Conservation (phyloP, 331 rosid species). For the Cydonia oblonga region DNA sequence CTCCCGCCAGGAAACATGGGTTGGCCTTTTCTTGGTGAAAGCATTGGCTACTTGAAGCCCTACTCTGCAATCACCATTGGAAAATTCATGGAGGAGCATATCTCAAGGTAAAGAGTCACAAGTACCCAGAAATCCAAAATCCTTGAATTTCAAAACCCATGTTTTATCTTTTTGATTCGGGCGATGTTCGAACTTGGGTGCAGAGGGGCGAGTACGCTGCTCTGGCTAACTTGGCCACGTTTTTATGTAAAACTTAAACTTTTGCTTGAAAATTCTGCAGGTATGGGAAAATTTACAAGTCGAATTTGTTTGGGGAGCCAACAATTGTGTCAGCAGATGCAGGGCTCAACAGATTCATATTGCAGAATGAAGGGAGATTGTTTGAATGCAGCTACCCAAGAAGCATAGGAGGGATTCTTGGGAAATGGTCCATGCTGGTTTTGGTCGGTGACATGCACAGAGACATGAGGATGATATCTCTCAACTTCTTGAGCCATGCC, state of each 20-base stretch:
- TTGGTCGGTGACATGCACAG: slow-evolving; percentile 97
- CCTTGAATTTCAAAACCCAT: neutral
- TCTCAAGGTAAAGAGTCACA: slow-evolving; percentile 46
- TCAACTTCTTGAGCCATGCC: slow-evolving; percentile 77
- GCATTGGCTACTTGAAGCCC: slow-evolving; percentile 66
- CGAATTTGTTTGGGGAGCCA: slow-evolving; percentile 75
- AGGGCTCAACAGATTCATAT: slow-evolving; percentile 70
- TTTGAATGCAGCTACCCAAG: slow-evolving; percentile 90
- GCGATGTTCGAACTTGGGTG: neutral
- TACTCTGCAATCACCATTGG: slow-evolving; percentile 74
- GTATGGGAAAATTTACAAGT: slow-evolving; percentile 84
- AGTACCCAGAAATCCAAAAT: neutral
- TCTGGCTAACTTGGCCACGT: neutral
- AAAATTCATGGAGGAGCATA: slow-evolving; percentile 73
- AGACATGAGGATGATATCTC: slow-evolving; percentile 75
- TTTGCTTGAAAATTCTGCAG: slow-evolving; percentile 20
- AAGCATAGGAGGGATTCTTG: slow-evolving; percentile 95
- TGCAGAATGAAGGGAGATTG: slow-evolving; percentile 84
- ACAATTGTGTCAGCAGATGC: slow-evolving; percentile 93
- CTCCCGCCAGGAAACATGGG: slow-evolving; percentile 97
- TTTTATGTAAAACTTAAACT: neutral
- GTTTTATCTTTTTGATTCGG: neutral
- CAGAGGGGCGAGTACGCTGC: neutral
- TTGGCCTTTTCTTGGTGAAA: slow-evolving; percentile 88
- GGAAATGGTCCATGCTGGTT: slow-evolving; percentile 99